Percentiles rank a stretch among this genome's conserved stretches.
Conservation (phyloP, 768 basidiomycete genomes). For the Podaxis rugospora region DNA sequence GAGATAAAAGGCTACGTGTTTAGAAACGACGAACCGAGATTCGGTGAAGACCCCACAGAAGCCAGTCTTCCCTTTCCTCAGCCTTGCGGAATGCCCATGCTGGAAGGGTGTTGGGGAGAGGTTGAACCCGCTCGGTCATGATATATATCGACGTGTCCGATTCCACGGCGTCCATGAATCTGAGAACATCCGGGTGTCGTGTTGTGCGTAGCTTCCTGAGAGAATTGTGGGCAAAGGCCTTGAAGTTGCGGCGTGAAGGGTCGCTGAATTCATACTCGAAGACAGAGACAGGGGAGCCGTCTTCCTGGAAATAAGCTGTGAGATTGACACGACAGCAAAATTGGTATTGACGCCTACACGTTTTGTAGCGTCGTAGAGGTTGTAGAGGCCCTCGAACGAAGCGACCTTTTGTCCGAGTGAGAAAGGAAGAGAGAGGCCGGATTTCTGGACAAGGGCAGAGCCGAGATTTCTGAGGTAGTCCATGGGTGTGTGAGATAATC, state of each 20-base stretch:
- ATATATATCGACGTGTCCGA: constrained; percentile 85
- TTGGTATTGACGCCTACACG: constrained; percentile 46
- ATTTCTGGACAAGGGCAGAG: constrained; percentile 88
- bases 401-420: constrained; percentile 71
- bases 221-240: constrained; percentile 84
- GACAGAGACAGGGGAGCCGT: constrained; percentile 77
- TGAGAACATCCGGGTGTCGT: constrained; percentile 94
- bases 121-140: constrained; percentile 90
- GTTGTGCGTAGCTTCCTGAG: constrained; percentile 86
- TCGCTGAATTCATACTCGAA: constrained; percentile 88
- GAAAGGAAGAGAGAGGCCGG: constrained; percentile 87
- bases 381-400: constrained; percentile 74
- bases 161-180: constrained; percentile 91
- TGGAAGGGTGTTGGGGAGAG: constrained; percentile 58
- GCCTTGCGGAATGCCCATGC: constrained; percentile 57
- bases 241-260: constrained; percentile 47
- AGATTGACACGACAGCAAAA: constrained; percentile 11
- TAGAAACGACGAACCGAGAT: constrained; percentile 60
- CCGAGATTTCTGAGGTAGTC: constrained; percentile 81
- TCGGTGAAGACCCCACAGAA: constrained; percentile 90
- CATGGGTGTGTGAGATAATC: constrained; percentile 36
- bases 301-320: constrained; percentile 50
- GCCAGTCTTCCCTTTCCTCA: constrained; percentile 81
- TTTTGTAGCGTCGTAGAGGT: constrained; percentile 83
- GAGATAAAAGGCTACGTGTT: not conserved